A percentile compares a stretch with the other conserved stretches of the same genome.
phyloP scores from a whole-genome alignment of 805 yeast genomes.

The Wickerhamiella parazyma region DNA sequence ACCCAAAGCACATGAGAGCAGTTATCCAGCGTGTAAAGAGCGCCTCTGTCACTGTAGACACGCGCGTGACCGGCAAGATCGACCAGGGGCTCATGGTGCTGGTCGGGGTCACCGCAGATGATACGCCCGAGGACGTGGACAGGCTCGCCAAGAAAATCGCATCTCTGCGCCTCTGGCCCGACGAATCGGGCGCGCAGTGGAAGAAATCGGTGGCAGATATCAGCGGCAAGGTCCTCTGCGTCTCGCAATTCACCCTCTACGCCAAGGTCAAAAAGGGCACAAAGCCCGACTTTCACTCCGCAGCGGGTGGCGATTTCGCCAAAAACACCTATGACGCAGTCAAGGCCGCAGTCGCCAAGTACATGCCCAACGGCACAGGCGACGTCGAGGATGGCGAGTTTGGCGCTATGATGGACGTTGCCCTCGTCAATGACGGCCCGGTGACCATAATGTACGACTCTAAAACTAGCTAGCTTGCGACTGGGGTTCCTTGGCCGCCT shows the following conservation, averaged over 20 bases:
- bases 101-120: slow-evolving; percentile 73
- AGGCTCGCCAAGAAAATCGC: slow-evolving; percentile 55
- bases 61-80: slow-evolving; percentile 54
- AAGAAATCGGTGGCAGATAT: slow-evolving; percentile 50
- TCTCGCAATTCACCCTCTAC: slow-evolving; percentile 84
- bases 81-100: slow-evolving; percentile 62
- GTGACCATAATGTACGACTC: slow-evolving; percentile 68
- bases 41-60: slow-evolving; percentile 81
- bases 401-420: slow-evolving; percentile 97
- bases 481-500: slow-evolving; percentile 1
- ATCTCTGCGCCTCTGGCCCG: slow-evolving; percentile 61
- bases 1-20: slow-evolving; percentile 47
- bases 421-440: slow-evolving; percentile 82
- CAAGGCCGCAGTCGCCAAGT: slow-evolving; percentile 24
- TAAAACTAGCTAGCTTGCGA: not conserved
- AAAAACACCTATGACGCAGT: slow-evolving; percentile 35
- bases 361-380: slow-evolving; percentile 34
- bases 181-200: slow-evolving; percentile 65
- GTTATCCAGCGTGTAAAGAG: slow-evolving; percentile 80
- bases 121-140: slow-evolving; percentile 59
- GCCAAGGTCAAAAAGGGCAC: slow-evolving; percentile 82
- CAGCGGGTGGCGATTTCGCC: slow-evolving; percentile 65
- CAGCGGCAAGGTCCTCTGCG: slow-evolving; percentile 63
- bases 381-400: slow-evolving; percentile 78
- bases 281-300: slow-evolving; percentile 87